Conservation (phyloP, 2,329 filamentous ascomycete species). For the Xylaria sp. region DNA sequence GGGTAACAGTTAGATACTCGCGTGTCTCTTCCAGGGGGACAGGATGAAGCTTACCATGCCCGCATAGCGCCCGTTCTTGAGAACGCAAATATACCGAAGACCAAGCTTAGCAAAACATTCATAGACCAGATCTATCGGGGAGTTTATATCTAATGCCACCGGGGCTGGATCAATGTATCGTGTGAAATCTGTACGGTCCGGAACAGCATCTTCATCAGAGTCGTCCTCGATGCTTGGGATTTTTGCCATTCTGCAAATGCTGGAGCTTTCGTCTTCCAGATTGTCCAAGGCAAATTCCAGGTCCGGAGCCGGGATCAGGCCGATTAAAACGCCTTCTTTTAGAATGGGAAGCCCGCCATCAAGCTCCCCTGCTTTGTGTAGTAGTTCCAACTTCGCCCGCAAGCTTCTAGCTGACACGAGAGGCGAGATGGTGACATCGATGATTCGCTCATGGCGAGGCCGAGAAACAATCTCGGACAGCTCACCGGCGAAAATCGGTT, state of each 20-base stretch:
- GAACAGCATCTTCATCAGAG: conserved; percentile 44
- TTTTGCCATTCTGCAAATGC: conserved; percentile 75
- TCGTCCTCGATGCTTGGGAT: conserved; percentile 58
- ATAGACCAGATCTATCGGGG: conserved; percentile 90
- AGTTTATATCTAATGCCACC: conserved; percentile 79
- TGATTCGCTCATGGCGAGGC: conserved; percentile 68
- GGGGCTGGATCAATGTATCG: conserved; percentile 89
- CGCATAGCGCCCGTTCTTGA: conserved; percentile 76
- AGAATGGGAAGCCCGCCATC: conserved; percentile 89
- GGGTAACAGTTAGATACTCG: conserved; percentile 17
- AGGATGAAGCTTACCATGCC: conserved; percentile 63
- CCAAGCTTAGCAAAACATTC: conserved; percentile 95
- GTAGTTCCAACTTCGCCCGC: conserved; percentile 70
- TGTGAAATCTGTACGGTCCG: conserved; percentile 78
- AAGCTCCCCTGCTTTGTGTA: conserved; percentile 82
- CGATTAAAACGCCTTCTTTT: conserved; percentile 71
- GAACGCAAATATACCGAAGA: conserved; percentile 84
- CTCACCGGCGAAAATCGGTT: conserved; percentile 83
- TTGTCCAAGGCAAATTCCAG: conserved; percentile 88
- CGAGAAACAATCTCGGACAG: conserved; percentile 81
- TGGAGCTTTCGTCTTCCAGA: conserved; percentile 66
- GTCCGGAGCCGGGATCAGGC: conserved; percentile 88
- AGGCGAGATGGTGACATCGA: conserved; percentile 81
- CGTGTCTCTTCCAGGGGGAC: not conserved
- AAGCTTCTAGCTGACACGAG: conserved; percentile 72